These are phyloP conservation scores for Marsdenia floribunda DNA, from an alignment of 257 asterid species.

Conservation along the genomic window DNA sequence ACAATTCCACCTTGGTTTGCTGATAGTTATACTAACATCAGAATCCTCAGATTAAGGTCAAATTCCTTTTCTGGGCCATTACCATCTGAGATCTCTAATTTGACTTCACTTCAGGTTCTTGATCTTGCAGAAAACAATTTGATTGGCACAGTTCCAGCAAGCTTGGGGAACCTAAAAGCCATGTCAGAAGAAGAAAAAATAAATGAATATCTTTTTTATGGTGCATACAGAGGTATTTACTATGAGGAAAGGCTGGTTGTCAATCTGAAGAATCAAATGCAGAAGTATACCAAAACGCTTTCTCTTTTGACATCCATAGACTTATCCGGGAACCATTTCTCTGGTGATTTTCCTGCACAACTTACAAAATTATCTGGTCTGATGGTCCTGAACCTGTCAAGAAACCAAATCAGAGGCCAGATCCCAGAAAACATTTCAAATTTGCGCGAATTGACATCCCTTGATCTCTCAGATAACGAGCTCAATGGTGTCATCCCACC, in stretches of 20 bases:
- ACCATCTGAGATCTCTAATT: conserved; percentile 24
- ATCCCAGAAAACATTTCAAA: conserved; percentile 44
- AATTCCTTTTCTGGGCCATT: conserved; percentile 34
- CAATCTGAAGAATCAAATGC: conserved; percentile 35
- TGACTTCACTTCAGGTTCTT: conserved; percentile 40
- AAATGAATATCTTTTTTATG: conserved; percentile 32
- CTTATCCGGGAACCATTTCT: conserved; percentile 37
- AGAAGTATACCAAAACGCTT: conserved; percentile 43
- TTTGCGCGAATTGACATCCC: conserved; percentile 31
- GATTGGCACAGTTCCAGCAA: conserved; percentile 31
- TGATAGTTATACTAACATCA: conserved; percentile 25
- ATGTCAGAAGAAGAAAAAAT: conserved; percentile 29
- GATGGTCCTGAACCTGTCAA: conserved; percentile 37
- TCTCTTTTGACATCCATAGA: conserved; percentile 49
- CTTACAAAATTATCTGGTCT: conserved; percentile 28
- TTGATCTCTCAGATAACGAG: conserved; percentile 46
- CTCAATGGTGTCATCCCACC: conserved; percentile 43
- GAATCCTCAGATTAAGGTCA: conserved; percentile 40
- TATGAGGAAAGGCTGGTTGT: conserved; percentile 41
- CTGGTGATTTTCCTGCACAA: conserved; percentile 40
- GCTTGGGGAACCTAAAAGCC: conserved; percentile 36
- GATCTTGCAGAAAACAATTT: conserved; percentile 46
- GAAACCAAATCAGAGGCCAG: conserved; percentile 40
- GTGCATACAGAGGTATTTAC: conserved; percentile 35
- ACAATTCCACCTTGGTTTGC: conserved; percentile 37